Evolutionary conservation across 2,329 filamentous ascomycete species (phyloP).

Genomic region (Aciculosporium take): DNA sequence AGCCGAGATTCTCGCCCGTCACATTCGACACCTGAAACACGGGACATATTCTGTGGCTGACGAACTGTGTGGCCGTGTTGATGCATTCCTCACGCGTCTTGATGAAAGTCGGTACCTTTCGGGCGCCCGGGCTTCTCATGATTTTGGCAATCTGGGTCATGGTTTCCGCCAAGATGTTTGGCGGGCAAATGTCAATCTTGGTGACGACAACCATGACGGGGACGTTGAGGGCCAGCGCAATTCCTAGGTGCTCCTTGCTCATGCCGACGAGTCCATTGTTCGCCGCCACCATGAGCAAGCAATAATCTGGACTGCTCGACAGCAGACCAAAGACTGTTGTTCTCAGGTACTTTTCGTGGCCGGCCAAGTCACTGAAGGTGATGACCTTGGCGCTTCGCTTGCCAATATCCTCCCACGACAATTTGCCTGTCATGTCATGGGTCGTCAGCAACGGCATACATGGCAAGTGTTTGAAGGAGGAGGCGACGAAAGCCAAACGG

Average conservation of each 20-base stretch:
- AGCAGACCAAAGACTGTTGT: constrained; percentile 94
- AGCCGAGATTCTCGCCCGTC: constrained; percentile 77
- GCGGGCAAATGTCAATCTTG: constrained; percentile 96
- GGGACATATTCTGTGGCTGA: constrained; percentile 87
- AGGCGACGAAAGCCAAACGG: not conserved
- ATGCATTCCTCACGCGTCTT: constrained; percentile 83
- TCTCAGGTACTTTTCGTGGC: constrained; percentile 86
- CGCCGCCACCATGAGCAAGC: constrained; percentile 92
- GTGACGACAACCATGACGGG: constrained; percentile 96
- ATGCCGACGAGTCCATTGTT: constrained; percentile 96
- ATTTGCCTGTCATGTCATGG: constrained; percentile 27
- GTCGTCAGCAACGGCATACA: no score
- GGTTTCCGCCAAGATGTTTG: constrained; percentile 87
- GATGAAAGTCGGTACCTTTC: constrained; percentile 94
- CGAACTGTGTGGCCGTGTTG: constrained; percentile 90
- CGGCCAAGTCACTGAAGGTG: constrained; percentile 86
- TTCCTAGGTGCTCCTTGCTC: constrained; percentile 95
- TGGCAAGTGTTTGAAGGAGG: not conserved
- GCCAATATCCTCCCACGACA: constrained; percentile 97
- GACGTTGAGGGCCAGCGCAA: constrained; percentile 86
- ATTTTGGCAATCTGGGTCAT: constrained; percentile 85
- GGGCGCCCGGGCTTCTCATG: constrained; percentile 80
- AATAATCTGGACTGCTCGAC: constrained; percentile 93
- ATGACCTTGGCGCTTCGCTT: constrained; percentile 93
- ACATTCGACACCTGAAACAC: constrained; percentile 98